Percentiles rank a stretch among this genome's conserved stretches.
These are phyloP conservation scores for Begonia masoniana DNA, from an alignment of 306 rosid genomes.

Conservation along the genomic window DNA sequence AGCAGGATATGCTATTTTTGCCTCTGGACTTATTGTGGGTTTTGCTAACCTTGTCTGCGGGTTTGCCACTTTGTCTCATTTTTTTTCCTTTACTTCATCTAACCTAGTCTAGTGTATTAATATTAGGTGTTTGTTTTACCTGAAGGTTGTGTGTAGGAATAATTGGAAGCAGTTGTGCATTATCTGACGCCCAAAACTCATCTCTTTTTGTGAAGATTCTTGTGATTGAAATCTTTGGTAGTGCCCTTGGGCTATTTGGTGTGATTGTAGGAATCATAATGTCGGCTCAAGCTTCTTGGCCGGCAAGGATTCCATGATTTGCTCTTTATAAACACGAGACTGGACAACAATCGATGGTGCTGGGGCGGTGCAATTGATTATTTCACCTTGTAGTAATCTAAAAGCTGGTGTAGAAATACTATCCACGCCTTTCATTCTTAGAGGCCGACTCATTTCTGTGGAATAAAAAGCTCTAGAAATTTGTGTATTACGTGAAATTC, in stretches of 20 bases:
- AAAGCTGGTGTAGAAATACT: too few species aligned
- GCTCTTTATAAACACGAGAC: background rate
- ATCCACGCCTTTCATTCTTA: too few species aligned
- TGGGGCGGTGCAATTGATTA: too few species aligned
- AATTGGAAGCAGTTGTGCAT: slow-evolving; percentile 91
- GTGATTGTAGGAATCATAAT: slow-evolving; percentile 91
- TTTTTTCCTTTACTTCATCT: background rate
- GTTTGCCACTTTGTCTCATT: slow-evolving; percentile 23
- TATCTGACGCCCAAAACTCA: slow-evolving; percentile 94
- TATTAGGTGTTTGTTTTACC: background rate
- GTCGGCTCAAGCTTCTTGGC: slow-evolving; percentile 99
- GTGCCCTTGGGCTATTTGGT: slow-evolving; percentile 89
- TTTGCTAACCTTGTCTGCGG: slow-evolving; percentile 88
- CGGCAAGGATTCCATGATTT: slow-evolving; percentile 27
- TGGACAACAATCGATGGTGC: too few species aligned
- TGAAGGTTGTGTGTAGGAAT: slow-evolving; percentile 79
- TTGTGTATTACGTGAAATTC: too few species aligned
- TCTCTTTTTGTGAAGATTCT: slow-evolving; percentile 93
- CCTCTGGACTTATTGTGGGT: slow-evolving; percentile 86
- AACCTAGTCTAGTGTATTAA: slow-evolving; percentile 1
- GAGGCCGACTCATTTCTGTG: too few species aligned
- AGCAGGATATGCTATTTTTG: slow-evolving; percentile 91
- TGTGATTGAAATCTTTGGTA: slow-evolving; percentile 90
- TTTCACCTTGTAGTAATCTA: too few species aligned
- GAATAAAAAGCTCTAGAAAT: too few species aligned